Evolutionary conservation across 2,329 filamentous ascomycete species (phyloP).

Genomic region (Trichoderma simmonsii): DNA sequence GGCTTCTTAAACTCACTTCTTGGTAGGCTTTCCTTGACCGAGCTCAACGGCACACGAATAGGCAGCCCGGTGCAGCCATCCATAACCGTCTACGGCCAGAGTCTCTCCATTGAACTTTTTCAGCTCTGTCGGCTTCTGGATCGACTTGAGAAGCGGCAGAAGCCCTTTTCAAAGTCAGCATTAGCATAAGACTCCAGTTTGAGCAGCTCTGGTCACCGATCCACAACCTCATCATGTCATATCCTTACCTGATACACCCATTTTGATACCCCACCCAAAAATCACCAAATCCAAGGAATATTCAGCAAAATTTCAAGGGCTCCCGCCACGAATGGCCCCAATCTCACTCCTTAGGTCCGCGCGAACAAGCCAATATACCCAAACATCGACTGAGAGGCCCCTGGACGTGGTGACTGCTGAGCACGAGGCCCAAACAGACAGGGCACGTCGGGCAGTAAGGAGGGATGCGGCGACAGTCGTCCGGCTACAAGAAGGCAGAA

Average conservation of each 20-base stretch:
- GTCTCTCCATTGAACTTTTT: constrained; percentile 86
- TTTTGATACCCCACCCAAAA: constrained; percentile 22
- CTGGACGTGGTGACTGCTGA: constrained; percentile 12
- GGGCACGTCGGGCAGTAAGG: not conserved
- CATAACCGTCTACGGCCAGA: constrained; percentile 94
- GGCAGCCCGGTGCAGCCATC: constrained; percentile 94
- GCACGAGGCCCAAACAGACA: constrained; percentile 11
- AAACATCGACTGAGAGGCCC: not conserved
- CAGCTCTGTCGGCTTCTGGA: constrained; percentile 82
- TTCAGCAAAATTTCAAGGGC: not conserved
- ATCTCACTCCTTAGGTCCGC: not conserved
- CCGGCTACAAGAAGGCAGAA: not conserved
- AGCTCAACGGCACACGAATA: constrained; percentile 88
- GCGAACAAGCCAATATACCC: not conserved
- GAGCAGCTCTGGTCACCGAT: not conserved
- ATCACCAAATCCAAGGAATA: not conserved
- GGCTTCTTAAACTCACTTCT: constrained; percentile 58
- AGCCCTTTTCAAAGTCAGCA: constrained; percentile 58
- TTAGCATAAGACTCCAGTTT: not conserved
- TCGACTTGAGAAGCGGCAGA: constrained; percentile 89
- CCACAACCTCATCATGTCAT: not conserved
- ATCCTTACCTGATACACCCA: constrained; percentile 38
- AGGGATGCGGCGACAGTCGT: not conserved
- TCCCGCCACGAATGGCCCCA: not conserved
- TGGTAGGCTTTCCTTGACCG: constrained; percentile 81